phyloP scores from a whole-genome alignment of 306 rosid genomes.

The Astragalus membranaceus region DNA sequence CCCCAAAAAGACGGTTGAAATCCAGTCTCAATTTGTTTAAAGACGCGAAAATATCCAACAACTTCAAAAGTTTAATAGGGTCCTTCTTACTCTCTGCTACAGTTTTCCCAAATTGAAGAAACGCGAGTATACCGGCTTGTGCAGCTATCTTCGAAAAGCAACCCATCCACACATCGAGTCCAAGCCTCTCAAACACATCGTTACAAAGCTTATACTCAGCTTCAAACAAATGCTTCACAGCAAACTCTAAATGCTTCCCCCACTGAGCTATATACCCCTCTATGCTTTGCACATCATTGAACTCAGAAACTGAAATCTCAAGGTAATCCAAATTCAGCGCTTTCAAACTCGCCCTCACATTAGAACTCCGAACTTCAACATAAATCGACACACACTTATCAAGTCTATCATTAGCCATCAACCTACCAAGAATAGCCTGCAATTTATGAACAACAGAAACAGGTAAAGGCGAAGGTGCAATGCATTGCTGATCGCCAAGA shows the following conservation, averaged over 20 bases:
- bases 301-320: constrained; percentile 80
- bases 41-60: constrained; percentile 91
- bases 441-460: constrained; percentile 71
- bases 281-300: constrained; percentile 91
- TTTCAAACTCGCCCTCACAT: constrained; percentile 90
- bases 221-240: constrained; percentile 97
- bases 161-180: constrained; percentile 85
- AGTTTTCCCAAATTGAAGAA: constrained; percentile 94
- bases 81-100: constrained; percentile 95
- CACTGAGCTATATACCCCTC: constrained; percentile 84
- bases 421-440: constrained; percentile 79
- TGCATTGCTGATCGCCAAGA: constrained; percentile 66
- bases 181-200: constrained; percentile 92
- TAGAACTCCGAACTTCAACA: constrained; percentile 81
- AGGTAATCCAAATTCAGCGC: constrained; percentile 91
- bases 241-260: constrained; percentile 99
- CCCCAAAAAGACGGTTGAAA: constrained; percentile 91
- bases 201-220: constrained; percentile 91
- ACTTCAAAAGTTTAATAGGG: constrained; percentile 83
- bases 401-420: constrained; percentile 65
- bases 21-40: constrained; percentile 88
- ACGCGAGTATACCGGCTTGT: constrained; percentile 91
- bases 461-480: constrained; percentile 93
- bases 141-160: constrained; percentile 95
- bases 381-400: constrained; percentile 75